Conservation (phyloP, 164 flowering plant species). For the Houttuynia cordata region DNA sequence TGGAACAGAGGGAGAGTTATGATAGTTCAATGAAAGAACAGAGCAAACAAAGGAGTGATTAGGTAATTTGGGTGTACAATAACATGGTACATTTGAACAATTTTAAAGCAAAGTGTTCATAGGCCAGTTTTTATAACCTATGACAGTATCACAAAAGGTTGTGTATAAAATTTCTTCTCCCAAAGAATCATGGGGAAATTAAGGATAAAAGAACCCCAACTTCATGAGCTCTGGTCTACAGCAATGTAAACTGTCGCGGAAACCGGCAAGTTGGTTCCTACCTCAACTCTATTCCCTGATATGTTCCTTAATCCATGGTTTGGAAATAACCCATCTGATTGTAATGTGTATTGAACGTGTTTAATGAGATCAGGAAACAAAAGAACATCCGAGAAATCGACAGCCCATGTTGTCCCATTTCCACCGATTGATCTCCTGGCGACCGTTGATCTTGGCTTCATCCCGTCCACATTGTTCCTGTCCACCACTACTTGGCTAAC, state of each 20-base stretch:
- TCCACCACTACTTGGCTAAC: slow-evolving; percentile 68
- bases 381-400: slow-evolving; percentile 10
- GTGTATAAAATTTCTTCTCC: too few species aligned
- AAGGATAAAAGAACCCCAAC: slow-evolving; percentile 3
- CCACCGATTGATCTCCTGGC: slow-evolving; percentile 1
- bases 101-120: too few species aligned
- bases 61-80: too few species aligned
- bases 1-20: too few species aligned
- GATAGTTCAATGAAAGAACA: too few species aligned
- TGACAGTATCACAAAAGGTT: too few species aligned
- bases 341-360: slow-evolving; percentile 9
- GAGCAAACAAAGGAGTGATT: too few species aligned
- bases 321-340: slow-evolving; percentile 24
- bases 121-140: too few species aligned
- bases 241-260: slow-evolving; percentile 41
- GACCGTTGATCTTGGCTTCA: slow-evolving; percentile 8
- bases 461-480: slow-evolving; percentile 10
- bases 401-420: slow-evolving; percentile 5
- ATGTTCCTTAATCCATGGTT: slow-evolving; percentile 46
- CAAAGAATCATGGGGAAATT: not conserved
- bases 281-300: slow-evolving; percentile 43
- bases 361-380: slow-evolving; percentile 8
- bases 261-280: slow-evolving; percentile 42
- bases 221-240: slow-evolving; percentile 44
- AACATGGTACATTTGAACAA: too few species aligned